phyloP scores from a whole-genome alignment of 2,329 filamentous ascomycete species.

The Venturia asperata region DNA sequence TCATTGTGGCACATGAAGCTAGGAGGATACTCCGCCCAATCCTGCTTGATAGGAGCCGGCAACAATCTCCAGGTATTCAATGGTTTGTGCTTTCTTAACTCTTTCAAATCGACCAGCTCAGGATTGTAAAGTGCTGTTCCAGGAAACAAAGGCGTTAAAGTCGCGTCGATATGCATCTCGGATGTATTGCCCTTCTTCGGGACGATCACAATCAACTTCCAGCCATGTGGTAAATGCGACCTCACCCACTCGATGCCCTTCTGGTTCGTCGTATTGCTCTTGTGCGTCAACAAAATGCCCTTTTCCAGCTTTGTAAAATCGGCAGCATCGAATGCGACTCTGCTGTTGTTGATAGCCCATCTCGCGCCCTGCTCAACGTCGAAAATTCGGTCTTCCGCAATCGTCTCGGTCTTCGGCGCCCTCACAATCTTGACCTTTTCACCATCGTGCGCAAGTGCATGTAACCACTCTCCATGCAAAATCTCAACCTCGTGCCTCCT shows the following conservation, averaged over 20 bases:
- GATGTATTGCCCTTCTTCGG: not conserved
- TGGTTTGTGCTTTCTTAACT: not conserved
- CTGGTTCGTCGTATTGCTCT: not conserved
- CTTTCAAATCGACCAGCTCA: slow-evolving; percentile 7
- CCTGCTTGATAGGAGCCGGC: slow-evolving; percentile 1
- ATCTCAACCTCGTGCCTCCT: slow-evolving; percentile 1
- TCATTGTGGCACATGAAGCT: slow-evolving; percentile 8
- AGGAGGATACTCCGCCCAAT: not conserved
- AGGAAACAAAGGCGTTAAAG: not conserved
- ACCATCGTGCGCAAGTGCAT: not conserved
- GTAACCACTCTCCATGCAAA: not conserved
- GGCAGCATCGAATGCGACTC: not conserved
- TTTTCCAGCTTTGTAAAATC: slow-evolving; percentile 4
- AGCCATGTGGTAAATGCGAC: not conserved
- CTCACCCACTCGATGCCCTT: slow-evolving; percentile 1
- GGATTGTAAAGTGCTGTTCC: slow-evolving; percentile 1
- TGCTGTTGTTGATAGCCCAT: slow-evolving; percentile 8
- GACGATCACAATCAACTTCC: slow-evolving; percentile 3
- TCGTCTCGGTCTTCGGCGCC: not conserved
- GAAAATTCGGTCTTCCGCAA: not conserved
- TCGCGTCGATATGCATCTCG: slow-evolving; percentile 6
- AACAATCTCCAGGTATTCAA: not conserved
- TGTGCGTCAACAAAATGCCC: slow-evolving; percentile 1
- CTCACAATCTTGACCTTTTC: not conserved
- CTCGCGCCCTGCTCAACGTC: slow-evolving; percentile 1